These are phyloP conservation scores for Gyromitra esculenta DNA, from an alignment of 2,329 filamentous ascomycete species.

Conservation along the genomic window DNA sequence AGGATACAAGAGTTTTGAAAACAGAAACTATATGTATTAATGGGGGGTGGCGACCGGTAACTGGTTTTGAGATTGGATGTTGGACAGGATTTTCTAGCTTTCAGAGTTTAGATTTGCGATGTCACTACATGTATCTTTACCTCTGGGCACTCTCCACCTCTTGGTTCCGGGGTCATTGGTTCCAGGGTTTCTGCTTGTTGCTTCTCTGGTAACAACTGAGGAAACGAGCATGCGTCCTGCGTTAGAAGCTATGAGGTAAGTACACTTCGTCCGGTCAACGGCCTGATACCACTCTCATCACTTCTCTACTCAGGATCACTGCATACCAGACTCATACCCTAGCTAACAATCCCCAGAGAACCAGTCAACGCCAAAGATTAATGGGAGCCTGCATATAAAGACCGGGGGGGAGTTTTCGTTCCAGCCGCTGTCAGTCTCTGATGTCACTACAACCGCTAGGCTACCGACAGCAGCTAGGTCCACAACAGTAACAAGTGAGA, in stretches of 20 bases:
- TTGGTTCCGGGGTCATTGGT: not conserved
- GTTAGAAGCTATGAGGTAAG: not conserved
- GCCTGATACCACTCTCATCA: not conserved
- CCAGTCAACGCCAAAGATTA: not conserved
- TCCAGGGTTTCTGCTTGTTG: not conserved
- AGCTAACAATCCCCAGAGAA: not conserved
- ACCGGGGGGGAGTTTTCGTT: not conserved
- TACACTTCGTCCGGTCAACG: not conserved
- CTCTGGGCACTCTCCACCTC: not conserved
- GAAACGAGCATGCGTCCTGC: too few relatives aligned
- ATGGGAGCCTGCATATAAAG: not conserved
- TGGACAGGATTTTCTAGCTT: too few relatives aligned
- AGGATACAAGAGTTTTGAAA: constrained; percentile 1
- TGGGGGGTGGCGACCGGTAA: not conserved
- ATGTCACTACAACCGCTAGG: not conserved
- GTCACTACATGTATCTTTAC: not conserved
- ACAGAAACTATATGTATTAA: not conserved
- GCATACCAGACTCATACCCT: not conserved
- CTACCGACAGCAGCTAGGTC: not conserved
- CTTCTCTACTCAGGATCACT: not conserved
- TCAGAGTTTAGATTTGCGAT: not conserved
- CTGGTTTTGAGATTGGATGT: not conserved
- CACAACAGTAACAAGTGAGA: not conserved
- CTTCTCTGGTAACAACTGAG: not conserved
- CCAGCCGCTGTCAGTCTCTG: not conserved